Conservation (phyloP, 345 rosid species). For the Trapa incisa region DNA sequence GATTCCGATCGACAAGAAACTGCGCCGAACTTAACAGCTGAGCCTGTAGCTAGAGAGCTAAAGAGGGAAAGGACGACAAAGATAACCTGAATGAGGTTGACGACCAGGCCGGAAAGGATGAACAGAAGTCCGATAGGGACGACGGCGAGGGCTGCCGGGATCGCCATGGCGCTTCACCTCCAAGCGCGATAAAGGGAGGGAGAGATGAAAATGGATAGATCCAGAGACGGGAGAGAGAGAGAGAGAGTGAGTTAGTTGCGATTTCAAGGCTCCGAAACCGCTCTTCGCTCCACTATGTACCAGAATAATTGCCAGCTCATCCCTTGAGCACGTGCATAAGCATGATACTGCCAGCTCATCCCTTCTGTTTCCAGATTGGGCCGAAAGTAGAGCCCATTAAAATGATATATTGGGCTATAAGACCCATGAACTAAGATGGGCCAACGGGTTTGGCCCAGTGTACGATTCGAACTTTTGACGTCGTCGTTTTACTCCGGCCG, state of each 20-base stretch:
- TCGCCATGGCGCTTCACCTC: conserved; percentile 35
- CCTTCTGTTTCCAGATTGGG: background rate
- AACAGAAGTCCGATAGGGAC: conserved; percentile 73
- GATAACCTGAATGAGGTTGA: conserved; percentile 74
- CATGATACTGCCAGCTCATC: background rate
- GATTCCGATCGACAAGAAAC: too few relatives aligned
- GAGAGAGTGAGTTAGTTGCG: background rate
- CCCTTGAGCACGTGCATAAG: background rate
- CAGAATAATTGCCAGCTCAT: too few relatives aligned
- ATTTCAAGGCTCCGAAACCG: background rate
- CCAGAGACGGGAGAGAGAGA: background rate
- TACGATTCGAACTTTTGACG: background rate
- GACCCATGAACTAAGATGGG: background rate
- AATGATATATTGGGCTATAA: background rate
- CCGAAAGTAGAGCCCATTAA: background rate
- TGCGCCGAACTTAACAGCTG: background rate
- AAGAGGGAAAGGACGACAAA: too few relatives aligned
- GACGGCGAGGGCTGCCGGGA: conserved; percentile 55
- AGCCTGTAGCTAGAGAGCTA: background rate
- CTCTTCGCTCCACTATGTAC: background rate
- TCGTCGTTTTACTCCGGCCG: background rate
- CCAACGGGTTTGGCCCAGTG: background rate
- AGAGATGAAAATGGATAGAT: background rate
- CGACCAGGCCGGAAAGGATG: conserved; percentile 71
- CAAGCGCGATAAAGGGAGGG: background rate